Evolutionary conservation across 2,329 filamentous ascomycete genomes (phyloP).

Genomic region (Rhynchosporium graminicola): DNA sequence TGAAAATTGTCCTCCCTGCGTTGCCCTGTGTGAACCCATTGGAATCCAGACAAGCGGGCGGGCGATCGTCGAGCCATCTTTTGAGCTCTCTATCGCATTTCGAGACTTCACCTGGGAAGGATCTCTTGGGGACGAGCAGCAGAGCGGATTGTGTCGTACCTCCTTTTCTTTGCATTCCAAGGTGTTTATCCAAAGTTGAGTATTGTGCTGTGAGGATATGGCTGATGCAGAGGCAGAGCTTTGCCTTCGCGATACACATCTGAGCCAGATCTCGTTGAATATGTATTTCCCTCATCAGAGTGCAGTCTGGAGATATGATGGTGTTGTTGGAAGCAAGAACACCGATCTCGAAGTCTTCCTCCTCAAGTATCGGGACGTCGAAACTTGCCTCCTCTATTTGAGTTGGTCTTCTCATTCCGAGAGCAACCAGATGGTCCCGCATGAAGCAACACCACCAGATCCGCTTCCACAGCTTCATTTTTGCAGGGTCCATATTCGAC

Average conservation of each 20-base stretch:
- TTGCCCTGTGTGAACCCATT: constrained; percentile 56
- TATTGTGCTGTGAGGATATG: constrained; percentile 90
- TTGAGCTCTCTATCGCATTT: constrained; percentile 77
- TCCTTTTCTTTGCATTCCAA: constrained; percentile 74
- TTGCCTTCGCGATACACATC: constrained; percentile 90
- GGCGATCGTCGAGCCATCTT: constrained; percentile 74
- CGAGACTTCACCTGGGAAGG: constrained; percentile 76
- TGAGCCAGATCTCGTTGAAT: constrained; percentile 78
- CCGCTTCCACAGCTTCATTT: constrained; percentile 85
- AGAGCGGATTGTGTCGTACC: constrained; percentile 70
- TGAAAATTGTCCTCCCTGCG: constrained; percentile 57
- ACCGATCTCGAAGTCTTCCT: constrained; percentile 81
- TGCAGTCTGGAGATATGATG: constrained; percentile 69
- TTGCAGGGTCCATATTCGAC: constrained; percentile 70
- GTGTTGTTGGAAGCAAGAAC: constrained; percentile 66
- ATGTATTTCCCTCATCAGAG: constrained; percentile 66
- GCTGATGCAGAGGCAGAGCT: constrained; percentile 85
- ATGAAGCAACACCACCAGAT: constrained; percentile 99
- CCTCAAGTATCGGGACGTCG: constrained; percentile 85
- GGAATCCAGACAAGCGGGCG: constrained; percentile 70
- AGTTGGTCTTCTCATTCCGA: constrained; percentile 91
- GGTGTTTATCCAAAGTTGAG: constrained; percentile 83
- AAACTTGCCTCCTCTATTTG: constrained; percentile 92
- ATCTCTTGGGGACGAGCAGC: constrained; percentile 90
- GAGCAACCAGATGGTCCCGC: constrained; percentile 85